phyloP scores from a whole-genome alignment of 495 filamentous ascomycete species.

The Penicillium fimorum region DNA sequence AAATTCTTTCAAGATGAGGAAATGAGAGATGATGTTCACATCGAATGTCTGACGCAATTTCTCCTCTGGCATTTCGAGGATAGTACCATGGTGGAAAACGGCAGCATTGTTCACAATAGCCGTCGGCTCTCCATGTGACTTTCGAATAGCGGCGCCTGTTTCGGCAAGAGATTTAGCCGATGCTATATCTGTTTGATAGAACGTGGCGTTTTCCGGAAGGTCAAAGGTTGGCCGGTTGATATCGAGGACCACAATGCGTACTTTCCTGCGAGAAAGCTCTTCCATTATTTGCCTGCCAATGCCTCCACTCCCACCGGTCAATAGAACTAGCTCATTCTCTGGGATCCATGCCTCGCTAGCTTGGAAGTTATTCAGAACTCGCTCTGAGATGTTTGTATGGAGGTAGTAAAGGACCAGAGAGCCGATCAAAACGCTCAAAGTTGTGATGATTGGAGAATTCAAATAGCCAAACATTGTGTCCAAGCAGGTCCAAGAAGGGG shows the following conservation, averaged over 20 bases:
- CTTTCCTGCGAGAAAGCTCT: constrained; percentile 28
- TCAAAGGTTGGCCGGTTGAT: constrained; percentile 4
- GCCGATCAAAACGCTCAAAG: neutral
- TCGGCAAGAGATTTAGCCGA: neutral
- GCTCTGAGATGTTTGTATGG: neutral
- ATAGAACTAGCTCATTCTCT: constrained; percentile 40
- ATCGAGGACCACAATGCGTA: constrained; percentile 22
- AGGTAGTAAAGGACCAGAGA: neutral
- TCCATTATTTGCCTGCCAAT: constrained; percentile 42
- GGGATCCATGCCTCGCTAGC: neutral
- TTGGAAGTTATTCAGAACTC: neutral
- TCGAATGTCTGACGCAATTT: constrained; percentile 39
- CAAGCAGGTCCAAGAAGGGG: neutral
- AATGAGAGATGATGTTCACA: constrained; percentile 51
- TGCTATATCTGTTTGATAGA: neutral
- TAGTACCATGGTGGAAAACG: constrained; percentile 28
- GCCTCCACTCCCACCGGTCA: constrained; percentile 50
- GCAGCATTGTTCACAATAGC: constrained; percentile 56
- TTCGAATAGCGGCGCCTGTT: constrained; percentile 20
- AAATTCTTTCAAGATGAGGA: constrained; percentile 47
- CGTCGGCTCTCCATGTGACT: constrained; percentile 35
- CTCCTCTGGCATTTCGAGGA: constrained; percentile 36
- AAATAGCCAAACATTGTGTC: neutral
- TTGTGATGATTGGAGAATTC: neutral
- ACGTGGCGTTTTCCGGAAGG: neutral